phyloP scores from a whole-genome alignment of 805 yeast species.

The Blastobotrys attinorum region DNA sequence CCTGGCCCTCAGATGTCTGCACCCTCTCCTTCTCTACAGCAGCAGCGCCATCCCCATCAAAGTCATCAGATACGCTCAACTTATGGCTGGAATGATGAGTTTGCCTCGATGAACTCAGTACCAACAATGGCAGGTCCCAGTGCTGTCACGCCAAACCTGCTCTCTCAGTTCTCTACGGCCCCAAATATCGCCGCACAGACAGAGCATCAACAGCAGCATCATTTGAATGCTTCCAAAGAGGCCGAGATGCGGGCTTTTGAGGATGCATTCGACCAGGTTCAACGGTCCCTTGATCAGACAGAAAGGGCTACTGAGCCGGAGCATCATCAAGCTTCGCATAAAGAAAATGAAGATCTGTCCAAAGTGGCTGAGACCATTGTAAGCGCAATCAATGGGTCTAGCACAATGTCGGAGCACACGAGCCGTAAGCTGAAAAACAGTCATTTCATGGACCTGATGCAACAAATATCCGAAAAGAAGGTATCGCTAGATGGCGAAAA shows the following conservation, averaged over 20 bases:
- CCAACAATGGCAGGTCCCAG: too few species aligned
- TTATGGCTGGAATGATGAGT: too few species aligned
- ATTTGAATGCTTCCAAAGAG: conserved; percentile 7
- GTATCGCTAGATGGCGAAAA: conserved; percentile 19
- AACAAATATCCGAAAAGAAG: conserved; percentile 18
- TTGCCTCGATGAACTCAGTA: neutral
- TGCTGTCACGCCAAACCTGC: neutral
- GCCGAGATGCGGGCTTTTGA: conserved; percentile 17
- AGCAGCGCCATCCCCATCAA: too few species aligned
- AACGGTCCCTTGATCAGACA: conserved; percentile 10
- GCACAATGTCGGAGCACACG: conserved; percentile 3
- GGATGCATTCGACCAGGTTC: conserved; percentile 20
- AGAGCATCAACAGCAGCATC: conserved; percentile 20
- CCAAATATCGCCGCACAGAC: conserved; percentile 9
- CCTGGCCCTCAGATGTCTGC: neutral
- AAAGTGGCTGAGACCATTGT: conserved; percentile 19
- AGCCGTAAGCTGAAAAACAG: conserved; percentile 19
- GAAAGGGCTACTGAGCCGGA: conserved; percentile 2
- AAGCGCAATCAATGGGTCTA: conserved; percentile 5
- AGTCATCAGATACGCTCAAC: too few species aligned
- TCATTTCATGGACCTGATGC: conserved; percentile 22
- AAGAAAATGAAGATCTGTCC: conserved; percentile 15
- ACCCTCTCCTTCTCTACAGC: neutral
- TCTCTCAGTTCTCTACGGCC: neutral
- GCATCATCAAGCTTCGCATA: conserved; percentile 3